Percentiles rank a stretch among this genome's conserved stretches.
phyloP scores from a whole-genome alignment of 345 rosid species.

The Pistacia vera region DNA sequence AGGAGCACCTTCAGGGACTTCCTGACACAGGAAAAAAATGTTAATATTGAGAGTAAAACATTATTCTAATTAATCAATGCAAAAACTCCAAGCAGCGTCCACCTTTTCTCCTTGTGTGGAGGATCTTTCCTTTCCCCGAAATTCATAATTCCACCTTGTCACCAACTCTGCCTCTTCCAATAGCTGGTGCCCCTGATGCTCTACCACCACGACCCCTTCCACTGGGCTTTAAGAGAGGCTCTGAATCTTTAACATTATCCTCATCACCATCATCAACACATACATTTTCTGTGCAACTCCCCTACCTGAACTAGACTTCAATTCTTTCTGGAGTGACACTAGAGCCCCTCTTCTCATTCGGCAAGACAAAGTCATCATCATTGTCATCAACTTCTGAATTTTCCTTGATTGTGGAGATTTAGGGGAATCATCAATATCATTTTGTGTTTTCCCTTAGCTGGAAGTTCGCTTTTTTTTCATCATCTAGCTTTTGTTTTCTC shows the following conservation, averaged over 20 bases:
- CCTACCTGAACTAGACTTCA: slow-evolving; percentile 73
- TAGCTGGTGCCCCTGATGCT: slow-evolving; percentile 55
- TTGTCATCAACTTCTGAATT: slow-evolving; percentile 46
- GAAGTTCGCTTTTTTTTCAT: slow-evolving; percentile 53
- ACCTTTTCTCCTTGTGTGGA: slow-evolving; percentile 99
- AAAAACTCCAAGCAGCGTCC: slow-evolving; percentile 5
- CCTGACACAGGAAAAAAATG: slow-evolving; percentile 50
- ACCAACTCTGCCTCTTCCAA: slow-evolving; percentile 91
- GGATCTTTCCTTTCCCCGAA: slow-evolving; percentile 98
- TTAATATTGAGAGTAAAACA: slow-evolving; percentile 14
- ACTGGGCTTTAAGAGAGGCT: slow-evolving; percentile 58
- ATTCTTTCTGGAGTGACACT: slow-evolving; percentile 68
- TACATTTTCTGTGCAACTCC: slow-evolving; percentile 58
- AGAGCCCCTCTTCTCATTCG: slow-evolving; percentile 43
- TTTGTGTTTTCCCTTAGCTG: slow-evolving; percentile 65
- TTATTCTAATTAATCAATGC: neutral
- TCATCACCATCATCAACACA: slow-evolving; percentile 55
- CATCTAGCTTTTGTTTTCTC: slow-evolving; percentile 66
- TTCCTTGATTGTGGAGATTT: slow-evolving; percentile 59
- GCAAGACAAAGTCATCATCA: slow-evolving; percentile 65
- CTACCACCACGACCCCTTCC: slow-evolving; percentile 90
- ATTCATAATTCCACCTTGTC: slow-evolving; percentile 90
- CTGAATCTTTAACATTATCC: slow-evolving; percentile 53
- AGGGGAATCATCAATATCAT: slow-evolving; percentile 34
- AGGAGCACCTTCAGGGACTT: slow-evolving; percentile 94